These are phyloP conservation scores for Scleroderma bovista DNA, from an alignment of 768 basidiomycete species.

Conservation along the genomic window DNA sequence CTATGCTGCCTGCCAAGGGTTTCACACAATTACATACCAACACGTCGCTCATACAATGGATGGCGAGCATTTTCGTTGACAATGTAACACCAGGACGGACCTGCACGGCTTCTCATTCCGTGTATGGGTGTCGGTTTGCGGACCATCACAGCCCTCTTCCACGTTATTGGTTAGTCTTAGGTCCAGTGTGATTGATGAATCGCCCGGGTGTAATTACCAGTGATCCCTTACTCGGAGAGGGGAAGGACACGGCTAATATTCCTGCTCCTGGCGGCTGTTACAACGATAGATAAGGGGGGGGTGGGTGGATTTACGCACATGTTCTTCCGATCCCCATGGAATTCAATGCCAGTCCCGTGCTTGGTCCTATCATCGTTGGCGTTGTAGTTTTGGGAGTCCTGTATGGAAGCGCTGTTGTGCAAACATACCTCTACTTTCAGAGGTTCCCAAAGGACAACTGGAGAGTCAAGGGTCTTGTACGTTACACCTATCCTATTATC, in stretches of 20 bases:
- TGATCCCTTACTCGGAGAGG: conserved; percentile 52
- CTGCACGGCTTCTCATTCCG: too few relatives aligned
- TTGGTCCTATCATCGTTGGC: conserved; percentile 22
- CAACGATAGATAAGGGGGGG: not conserved
- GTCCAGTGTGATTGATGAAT: conserved; percentile 4
- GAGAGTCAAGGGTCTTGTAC: conserved; percentile 13
- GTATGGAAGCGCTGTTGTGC: conserved; percentile 19
- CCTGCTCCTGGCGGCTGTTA: not conserved
- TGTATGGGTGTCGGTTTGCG: too few relatives aligned
- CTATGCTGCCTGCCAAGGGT: too few relatives aligned
- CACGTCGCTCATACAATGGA: too few relatives aligned
- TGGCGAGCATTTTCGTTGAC: too few relatives aligned
- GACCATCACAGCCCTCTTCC: too few relatives aligned
- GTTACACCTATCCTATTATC: conserved; percentile 1
- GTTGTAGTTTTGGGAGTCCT: conserved; percentile 18
- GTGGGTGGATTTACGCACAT: not conserved
- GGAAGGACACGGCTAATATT: conserved; percentile 24
- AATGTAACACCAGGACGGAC: too few relatives aligned
- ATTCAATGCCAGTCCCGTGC: not conserved
- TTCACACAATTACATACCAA: too few relatives aligned
- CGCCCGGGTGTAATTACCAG: conserved; percentile 37
- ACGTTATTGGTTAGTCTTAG: too few relatives aligned
- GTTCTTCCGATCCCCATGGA: not conserved
- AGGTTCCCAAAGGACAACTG: conserved; percentile 14
- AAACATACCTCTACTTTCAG: conserved; percentile 16